These are phyloP conservation scores for Botrytis aclada DNA, from an alignment of 2,329 filamentous ascomycete genomes.

Conservation along the genomic window DNA sequence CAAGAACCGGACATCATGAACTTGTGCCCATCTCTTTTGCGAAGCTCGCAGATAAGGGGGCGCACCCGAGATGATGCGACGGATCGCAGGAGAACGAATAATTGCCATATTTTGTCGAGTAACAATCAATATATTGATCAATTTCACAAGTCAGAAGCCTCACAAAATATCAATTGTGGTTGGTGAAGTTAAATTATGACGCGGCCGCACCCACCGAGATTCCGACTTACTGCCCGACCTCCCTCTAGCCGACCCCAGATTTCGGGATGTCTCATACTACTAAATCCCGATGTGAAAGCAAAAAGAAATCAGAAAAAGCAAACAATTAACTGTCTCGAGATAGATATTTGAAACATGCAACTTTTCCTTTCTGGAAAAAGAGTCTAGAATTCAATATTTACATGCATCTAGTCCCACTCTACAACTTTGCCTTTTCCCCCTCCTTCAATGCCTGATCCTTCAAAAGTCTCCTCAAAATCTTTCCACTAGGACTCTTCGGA, in stretches of 20 bases:
- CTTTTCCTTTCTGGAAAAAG: not conserved
- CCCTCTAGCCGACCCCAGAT: not conserved
- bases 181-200: not conserved
- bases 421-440: conserved; percentile 25
- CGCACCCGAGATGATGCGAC: conserved; percentile 39
- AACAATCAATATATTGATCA: not conserved
- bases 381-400: not conserved
- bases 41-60: conserved; percentile 37
- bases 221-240: not conserved
- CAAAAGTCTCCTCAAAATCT: conserved; percentile 48
- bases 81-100: conserved; percentile 47
- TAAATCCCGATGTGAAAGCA: not conserved
- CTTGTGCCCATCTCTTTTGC: conserved; percentile 85
- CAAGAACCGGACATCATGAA: conserved; percentile 88
- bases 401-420: not conserved
- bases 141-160: not conserved
- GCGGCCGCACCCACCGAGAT: not conserved
- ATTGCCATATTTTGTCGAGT: conserved; percentile 45
- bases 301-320: not conserved
- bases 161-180: not conserved
- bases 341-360: not conserved
- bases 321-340: not conserved
- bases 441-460: conserved; percentile 41
- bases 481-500: conserved; percentile 63
- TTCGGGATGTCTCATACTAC: not conserved